A percentile compares a stretch with the other conserved stretches of the same genome.
These are phyloP conservation scores for Backusella parvicylindrica DNA, from an alignment of 192 early-diverging fungal genomes.

Conservation along the genomic window DNA sequence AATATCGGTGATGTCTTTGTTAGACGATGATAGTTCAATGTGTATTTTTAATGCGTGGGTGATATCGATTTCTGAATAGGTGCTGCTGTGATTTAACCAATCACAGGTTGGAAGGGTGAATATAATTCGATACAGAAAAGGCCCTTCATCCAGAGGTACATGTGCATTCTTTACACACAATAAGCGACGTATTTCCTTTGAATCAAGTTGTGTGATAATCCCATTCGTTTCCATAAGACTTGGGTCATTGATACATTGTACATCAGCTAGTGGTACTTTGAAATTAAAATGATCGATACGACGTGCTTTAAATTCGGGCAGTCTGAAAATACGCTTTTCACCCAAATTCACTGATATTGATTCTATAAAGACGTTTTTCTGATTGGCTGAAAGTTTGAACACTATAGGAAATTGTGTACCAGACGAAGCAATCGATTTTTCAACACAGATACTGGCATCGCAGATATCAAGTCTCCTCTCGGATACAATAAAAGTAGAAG, in stretches of 20 bases:
- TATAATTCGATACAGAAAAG: conserved; percentile 17
- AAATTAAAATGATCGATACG: conserved; percentile 13
- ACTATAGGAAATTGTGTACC: conserved; percentile 25
- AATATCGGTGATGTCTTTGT: conserved; percentile 7
- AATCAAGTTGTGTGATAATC: background rate
- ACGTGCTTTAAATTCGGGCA: conserved; percentile 27
- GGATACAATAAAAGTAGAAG: conserved; percentile 13
- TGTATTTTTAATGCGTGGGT: conserved; percentile 23
- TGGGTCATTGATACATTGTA: background rate
- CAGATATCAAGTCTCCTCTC: conserved; percentile 14
- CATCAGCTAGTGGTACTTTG: background rate
- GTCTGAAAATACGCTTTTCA: conserved; percentile 17
- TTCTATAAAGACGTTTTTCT: conserved; percentile 27
- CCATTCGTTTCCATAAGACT: background rate
- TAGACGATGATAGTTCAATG: conserved; percentile 12
- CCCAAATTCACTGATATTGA: conserved; percentile 14
- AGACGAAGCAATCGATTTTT: conserved; percentile 24
- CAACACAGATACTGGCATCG: conserved; percentile 20
- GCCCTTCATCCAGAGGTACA: background rate
- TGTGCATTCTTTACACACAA: conserved; percentile 19
- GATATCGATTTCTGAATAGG: conserved; percentile 21
- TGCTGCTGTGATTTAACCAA: conserved; percentile 23
- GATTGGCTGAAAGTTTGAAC: conserved; percentile 9
- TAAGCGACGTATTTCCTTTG: conserved; percentile 4
- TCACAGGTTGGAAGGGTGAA: conserved; percentile 29